Conservation (phyloP, 306 rosid genomes). For the Pterocarpus santalinus region DNA sequence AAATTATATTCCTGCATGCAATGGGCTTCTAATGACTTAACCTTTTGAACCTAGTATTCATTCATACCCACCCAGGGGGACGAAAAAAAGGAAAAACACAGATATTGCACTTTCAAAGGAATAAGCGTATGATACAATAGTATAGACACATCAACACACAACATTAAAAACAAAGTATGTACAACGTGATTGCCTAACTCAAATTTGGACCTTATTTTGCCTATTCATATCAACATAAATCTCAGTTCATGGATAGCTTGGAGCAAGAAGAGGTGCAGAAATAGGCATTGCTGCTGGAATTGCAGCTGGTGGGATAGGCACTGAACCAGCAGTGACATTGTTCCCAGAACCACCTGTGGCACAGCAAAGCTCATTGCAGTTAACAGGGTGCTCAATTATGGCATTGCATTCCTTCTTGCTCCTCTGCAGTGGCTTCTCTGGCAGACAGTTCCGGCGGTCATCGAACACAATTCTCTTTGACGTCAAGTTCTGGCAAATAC, state of each 20-base stretch:
- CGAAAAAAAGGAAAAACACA: background rate
- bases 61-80: background rate
- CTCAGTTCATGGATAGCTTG: constrained; percentile 56
- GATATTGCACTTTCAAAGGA: constrained; percentile 36
- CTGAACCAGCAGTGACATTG: constrained; percentile 44
- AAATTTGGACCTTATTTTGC: constrained; percentile 51
- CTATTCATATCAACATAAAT: constrained; percentile 36
- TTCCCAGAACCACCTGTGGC: constrained; percentile 20
- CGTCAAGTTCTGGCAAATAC: constrained; percentile 71
- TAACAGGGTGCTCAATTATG: constrained; percentile 62
- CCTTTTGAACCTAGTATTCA: background rate
- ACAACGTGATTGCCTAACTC: constrained; percentile 48
- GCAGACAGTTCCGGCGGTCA: constrained; percentile 76
- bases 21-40: background rate
- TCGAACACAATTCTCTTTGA: constrained; percentile 59
- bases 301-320: constrained; percentile 60
- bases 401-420: constrained; percentile 65
- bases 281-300: constrained; percentile 56
- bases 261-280: constrained; percentile 65
- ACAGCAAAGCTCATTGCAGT: constrained; percentile 51
- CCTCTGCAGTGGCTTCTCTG: constrained; percentile 73
- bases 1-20: background rate
- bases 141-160: constrained; percentile 41
- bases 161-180: constrained; percentile 28
- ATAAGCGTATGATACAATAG: constrained; percentile 9